These are phyloP conservation scores for Quercus variabilis DNA, from an alignment of 306 rosid genomes.

Conservation along the genomic window DNA sequence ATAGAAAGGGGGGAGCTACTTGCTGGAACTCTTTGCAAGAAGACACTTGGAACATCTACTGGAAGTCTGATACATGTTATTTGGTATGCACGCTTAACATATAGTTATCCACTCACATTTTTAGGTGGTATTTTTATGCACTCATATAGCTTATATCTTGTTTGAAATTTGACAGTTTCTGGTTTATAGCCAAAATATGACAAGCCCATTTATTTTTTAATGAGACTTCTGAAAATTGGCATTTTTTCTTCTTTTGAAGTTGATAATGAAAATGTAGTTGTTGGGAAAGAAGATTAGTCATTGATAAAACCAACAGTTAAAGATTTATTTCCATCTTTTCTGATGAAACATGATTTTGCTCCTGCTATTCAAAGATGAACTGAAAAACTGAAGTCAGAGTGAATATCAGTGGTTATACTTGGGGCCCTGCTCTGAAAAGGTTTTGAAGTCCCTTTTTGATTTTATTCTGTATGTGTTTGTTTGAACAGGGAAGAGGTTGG, in stretches of 20 bases:
- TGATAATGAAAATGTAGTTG: neutral
- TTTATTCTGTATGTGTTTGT: slow-evolving; percentile 13
- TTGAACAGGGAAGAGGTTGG: slow-evolving; percentile 96
- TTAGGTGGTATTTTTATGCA: neutral
- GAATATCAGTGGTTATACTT: neutral
- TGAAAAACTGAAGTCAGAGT: neutral
- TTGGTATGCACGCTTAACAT: slow-evolving; percentile 51
- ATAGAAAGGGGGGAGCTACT: slow-evolving; percentile 95
- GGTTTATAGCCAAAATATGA: neutral
- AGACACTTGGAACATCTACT: slow-evolving; percentile 82
- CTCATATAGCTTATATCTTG: neutral
- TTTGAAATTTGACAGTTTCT: slow-evolving; percentile 1
- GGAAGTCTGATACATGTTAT: slow-evolving; percentile 99
- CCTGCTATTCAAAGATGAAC: neutral
- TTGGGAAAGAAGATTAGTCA: neutral
- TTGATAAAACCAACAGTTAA: neutral
- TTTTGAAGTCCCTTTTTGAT: slow-evolving; percentile 8
- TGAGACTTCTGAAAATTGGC: neutral
- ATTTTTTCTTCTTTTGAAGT: neutral
- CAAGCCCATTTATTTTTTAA: neutral
- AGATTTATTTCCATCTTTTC: neutral
- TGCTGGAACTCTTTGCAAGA: slow-evolving; percentile 94
- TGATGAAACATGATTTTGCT: neutral
- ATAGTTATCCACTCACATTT: neutral
- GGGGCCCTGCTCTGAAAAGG: slow-evolving; percentile 3